A percentile compares a stretch with the other conserved stretches of the same genome.
phyloP scores from a whole-genome alignment of 352 stramenopile genomes.

The Phytophthora niederhauseri region DNA sequence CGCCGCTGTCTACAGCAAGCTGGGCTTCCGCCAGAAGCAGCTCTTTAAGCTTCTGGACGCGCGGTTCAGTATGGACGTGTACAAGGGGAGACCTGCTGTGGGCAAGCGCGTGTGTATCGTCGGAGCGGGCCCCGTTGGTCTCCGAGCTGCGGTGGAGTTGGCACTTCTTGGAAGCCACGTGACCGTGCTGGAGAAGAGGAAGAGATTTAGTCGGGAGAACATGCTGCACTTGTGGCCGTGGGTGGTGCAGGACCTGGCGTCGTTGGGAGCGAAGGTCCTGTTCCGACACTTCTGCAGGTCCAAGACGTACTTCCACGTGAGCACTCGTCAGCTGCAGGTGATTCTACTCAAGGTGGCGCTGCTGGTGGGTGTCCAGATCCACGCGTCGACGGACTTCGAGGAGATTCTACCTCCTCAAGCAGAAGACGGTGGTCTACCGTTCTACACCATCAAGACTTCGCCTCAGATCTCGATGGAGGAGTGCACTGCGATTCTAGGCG shows the following conservation, averaged over 20 bases:
- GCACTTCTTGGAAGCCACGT: conserved; percentile 69
- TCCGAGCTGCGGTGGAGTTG: conserved; percentile 71
- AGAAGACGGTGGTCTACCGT: conserved; percentile 46
- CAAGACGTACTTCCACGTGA: conserved; percentile 79
- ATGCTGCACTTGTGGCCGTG: conserved; percentile 81
- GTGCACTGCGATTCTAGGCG: conserved; percentile 64
- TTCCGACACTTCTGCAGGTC: conserved; percentile 75
- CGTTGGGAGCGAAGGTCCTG: conserved; percentile 72
- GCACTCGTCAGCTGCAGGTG: conserved; percentile 78
- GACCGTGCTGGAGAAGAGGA: conserved; percentile 77
- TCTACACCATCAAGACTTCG: conserved; percentile 65
- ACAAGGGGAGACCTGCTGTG: conserved; percentile 42
- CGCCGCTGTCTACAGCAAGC: conserved; percentile 48
- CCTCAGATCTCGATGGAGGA: conserved; percentile 69
- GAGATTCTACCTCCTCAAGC: conserved; percentile 34
- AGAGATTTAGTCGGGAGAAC: conserved; percentile 79
- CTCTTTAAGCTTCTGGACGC: conserved; percentile 67
- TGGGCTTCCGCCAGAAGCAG: conserved; percentile 69
- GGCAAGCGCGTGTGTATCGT: conserved; percentile 69
- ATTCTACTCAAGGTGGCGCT: conserved; percentile 82
- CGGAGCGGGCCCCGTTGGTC: conserved; percentile 68
- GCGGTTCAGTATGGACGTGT: conserved; percentile 49
- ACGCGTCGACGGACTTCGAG: conserved; percentile 56
- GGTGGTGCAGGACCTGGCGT: conserved; percentile 79
- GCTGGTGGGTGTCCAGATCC: conserved; percentile 63